Base-by-base conservation (phyloP, 106 monocot genomes). In the Apostasia shenzhenica region DNA sequence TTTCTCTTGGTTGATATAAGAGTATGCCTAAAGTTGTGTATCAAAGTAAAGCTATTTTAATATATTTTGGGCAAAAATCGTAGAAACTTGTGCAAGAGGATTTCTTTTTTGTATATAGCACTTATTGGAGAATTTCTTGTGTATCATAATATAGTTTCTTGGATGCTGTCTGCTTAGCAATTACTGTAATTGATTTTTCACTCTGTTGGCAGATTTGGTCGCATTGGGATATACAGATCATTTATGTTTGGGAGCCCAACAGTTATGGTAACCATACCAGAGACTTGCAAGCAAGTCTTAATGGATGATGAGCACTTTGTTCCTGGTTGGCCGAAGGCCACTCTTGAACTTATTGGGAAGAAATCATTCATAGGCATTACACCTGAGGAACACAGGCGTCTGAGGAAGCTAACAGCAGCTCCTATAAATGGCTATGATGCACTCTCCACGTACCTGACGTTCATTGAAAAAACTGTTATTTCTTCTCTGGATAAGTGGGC, bases 181-280 rank as follows among this genome's bases (percentile, higher is more conserved):
- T 26, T 26, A 26, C 26, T 26, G 26, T 26, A 26, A 26, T 26
- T 26, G 26, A 26, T 26, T 26, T 26, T 26, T 26, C 26, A 26
- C 26, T 26, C 26, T 65, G 48, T 68, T 52, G 70, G 69, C 76
- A 97, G 97, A 65, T 89, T 72, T 59, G 78, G 78, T 13, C 76
- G 82, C 1, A 80, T 67, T 4, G 92, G 97, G 3, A 71, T 97
- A 53, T 92, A 97, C 87, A 85, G 85, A 57, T 73, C 84, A 8
- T 92, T 85, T 77, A 97, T 97, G 97, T 97, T 92, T 59, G 89
- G 92, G 37, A 82, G 85, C 74, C 97, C 97, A 42, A 87, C 97
- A 37, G 81, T 97, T 51, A 42, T 92, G 66, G 62, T 85, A 14
- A 89, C 89, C 6, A 74, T 63, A 54, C 89, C 97, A 12, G 92